Percentiles rank a stretch among this genome's conserved stretches.
Evolutionary conservation across 306 rosid species (phyloP).

Genomic region (Rosa rugosa): DNA sequence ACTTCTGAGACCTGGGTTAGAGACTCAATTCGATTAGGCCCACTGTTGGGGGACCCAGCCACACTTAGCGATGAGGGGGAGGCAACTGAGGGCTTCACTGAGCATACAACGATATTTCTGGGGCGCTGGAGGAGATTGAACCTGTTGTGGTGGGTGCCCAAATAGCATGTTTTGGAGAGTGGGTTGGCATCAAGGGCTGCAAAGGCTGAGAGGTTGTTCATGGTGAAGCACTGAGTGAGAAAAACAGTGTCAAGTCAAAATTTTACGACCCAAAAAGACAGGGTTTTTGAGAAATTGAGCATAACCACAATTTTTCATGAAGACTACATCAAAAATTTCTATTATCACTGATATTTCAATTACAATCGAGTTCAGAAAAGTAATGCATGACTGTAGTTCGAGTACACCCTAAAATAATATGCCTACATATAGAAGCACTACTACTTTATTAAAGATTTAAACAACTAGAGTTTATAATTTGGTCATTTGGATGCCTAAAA

Average conservation of each 20-base stretch:
- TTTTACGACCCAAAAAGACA: neutral
- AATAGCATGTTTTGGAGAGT: conserved; percentile 31
- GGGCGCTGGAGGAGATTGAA: conserved; percentile 10
- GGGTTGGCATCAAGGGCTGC: conserved; percentile 47
- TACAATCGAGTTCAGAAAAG: neutral
- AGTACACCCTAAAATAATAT: neutral
- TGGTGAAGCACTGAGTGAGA: conserved; percentile 19
- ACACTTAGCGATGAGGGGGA: conserved; percentile 52
- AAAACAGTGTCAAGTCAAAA: neutral
- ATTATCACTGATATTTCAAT: neutral
- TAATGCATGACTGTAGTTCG: neutral
- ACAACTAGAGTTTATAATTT: too few species aligned
- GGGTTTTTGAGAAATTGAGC: neutral
- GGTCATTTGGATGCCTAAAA: too few species aligned
- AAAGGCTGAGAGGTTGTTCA: conserved; percentile 64
- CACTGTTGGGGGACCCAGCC: conserved; percentile 34
- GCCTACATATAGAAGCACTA: neutral
- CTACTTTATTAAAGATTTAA: neutral
- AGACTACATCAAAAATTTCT: neutral
- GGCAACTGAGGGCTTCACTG: conserved; percentile 40
- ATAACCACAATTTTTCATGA: neutral
- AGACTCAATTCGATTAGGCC: conserved; percentile 53
- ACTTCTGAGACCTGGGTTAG: conserved; percentile 88
- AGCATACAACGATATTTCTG: conserved; percentile 43
- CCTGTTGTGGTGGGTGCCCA: conserved; percentile 13